These are phyloP conservation scores for Chlamydomonas applanata DNA, from an alignment of 139 green algal species.

Conservation along the genomic window DNA sequence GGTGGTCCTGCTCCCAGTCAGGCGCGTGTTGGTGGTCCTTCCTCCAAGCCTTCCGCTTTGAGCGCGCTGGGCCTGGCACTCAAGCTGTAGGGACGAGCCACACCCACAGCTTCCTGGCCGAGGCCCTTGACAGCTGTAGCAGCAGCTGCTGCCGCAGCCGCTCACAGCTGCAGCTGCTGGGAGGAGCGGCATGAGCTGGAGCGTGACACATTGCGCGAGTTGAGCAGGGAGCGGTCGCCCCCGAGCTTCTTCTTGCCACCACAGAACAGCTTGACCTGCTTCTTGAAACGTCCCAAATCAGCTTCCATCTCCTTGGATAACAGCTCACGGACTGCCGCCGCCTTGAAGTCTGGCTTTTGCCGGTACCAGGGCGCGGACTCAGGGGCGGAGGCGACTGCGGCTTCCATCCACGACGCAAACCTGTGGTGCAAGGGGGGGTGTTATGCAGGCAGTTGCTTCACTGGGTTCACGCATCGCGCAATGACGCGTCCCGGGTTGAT, in stretches of 20 bases:
- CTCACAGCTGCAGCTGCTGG: neutral
- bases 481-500: neutral
- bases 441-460: no score
- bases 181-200: neutral
- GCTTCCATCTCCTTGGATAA: slow-evolving; percentile 18
- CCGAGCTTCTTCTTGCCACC: slow-evolving; percentile 45
- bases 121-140: no score
- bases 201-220: neutral
- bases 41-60: no score
- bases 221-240: neutral
- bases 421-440: neutral
- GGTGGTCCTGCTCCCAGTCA: no score
- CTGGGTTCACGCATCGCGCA: neutral
- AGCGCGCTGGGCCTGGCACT: no score
- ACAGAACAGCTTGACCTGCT: slow-evolving; percentile 42
- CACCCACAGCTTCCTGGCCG: no score
- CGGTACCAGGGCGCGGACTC: slow-evolving; percentile 34
- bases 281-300: slow-evolving; percentile 50
- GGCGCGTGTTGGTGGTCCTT: no score
- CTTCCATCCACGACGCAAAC: slow-evolving; percentile 26
- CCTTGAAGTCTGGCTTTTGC: slow-evolving; percentile 25
- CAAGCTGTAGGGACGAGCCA: no score
- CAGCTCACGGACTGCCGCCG: slow-evolving; percentile 33
- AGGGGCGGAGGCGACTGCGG: slow-evolving; percentile 22
- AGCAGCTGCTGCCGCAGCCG: no score